A percentile compares a stretch with the other conserved stretches of the same genome.
Evolutionary conservation across 495 filamentous ascomycete species (phyloP).

Genomic region (Lasiosphaeria miniovina): DNA sequence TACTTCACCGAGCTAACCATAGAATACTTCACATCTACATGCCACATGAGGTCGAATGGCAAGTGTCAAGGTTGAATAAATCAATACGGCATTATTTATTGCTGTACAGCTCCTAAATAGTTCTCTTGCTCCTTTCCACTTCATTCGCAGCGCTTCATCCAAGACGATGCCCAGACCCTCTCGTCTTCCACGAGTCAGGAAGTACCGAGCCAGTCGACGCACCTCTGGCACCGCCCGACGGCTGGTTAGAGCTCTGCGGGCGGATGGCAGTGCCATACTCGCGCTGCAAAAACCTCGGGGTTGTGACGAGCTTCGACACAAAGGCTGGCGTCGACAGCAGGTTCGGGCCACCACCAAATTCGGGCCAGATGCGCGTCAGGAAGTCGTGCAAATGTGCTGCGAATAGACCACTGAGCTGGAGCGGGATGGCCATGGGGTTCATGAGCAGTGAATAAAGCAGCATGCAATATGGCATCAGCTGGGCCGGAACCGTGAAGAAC

Average conservation of each 20-base stretch:
- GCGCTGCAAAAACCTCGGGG: conserved; percentile 39
- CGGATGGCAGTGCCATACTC: conserved; percentile 59
- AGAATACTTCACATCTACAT: too few relatives aligned
- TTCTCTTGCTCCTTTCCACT: too few relatives aligned
- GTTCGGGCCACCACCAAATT: conserved; percentile 75
- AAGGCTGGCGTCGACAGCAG: conserved; percentile 65
- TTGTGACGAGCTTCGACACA: conserved; percentile 59
- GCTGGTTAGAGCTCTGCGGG: conserved; percentile 32
- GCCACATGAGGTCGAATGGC: too few relatives aligned
- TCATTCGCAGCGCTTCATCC: neutral
- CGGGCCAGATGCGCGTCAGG: conserved; percentile 74
- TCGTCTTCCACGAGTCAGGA: conserved; percentile 60
- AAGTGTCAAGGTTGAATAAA: too few relatives aligned
- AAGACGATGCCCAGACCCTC: conserved; percentile 67
- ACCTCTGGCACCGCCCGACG: conserved; percentile 34
- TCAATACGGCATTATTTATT: too few relatives aligned
- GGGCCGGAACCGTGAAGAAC: conserved; percentile 71
- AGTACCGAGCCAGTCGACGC: conserved; percentile 39
- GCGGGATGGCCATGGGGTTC: conserved; percentile 41
- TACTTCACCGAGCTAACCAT: too few relatives aligned
- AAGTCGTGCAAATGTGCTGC: conserved; percentile 88
- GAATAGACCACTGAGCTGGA: conserved; percentile 66
- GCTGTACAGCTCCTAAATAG: too few relatives aligned
- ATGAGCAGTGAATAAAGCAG: conserved; percentile 63
- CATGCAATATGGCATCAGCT: conserved; percentile 73